Base-by-base conservation (phyloP, 2,329 filamentous ascomycete genomes). In the Colletotrichum sp. region DNA sequence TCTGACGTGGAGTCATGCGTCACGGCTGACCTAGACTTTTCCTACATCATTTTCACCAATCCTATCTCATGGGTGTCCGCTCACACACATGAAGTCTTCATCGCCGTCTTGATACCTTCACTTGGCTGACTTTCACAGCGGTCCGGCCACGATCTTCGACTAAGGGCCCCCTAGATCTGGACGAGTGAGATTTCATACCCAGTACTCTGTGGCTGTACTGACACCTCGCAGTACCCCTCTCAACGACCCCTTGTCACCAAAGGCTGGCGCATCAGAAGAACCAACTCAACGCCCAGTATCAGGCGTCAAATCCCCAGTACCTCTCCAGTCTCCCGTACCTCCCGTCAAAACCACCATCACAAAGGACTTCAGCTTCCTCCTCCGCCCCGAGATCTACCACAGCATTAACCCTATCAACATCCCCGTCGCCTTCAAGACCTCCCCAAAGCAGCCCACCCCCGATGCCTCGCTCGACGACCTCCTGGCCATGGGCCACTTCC, bases 301-400 rank as follows among this genome's bases (percentile, higher is more conserved):
- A 33, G 64, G 59, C 36, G 78, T 55, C 74, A 77, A 43, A 24
- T 79, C 74, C 72, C 80, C 13, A 70, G 78, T 77, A 7, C 73
- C 78, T 2, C 69, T 77, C 47, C 79, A 79, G 71, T 79, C 84
- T 70, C 81, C 86, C 66, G 80, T 70, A 75, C 81, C 78, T 77
- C 76, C 83, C 64, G 81, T 85, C 70, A 67, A 69, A 33, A 71
- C 72, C 6, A 78, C 83, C 13, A 81, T 86, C n/a, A 82, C 86
- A 43, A 93, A 94, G 79, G 93, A 98, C 84, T 94, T 98, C 77
- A 91, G 92, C 21, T 96, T 93, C 81, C 91, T 98, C 59, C 90
- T 97, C 13, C 91, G 93, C 24, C 92, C 94, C 5, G 91, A 95
- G 76, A 93, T 96, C 70, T 98, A 96, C 85, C 96, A 98, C 80